These are phyloP conservation scores for Eimeria praecox DNA, from an alignment of 169 alveolate species.

Conservation along the genomic window DNA sequence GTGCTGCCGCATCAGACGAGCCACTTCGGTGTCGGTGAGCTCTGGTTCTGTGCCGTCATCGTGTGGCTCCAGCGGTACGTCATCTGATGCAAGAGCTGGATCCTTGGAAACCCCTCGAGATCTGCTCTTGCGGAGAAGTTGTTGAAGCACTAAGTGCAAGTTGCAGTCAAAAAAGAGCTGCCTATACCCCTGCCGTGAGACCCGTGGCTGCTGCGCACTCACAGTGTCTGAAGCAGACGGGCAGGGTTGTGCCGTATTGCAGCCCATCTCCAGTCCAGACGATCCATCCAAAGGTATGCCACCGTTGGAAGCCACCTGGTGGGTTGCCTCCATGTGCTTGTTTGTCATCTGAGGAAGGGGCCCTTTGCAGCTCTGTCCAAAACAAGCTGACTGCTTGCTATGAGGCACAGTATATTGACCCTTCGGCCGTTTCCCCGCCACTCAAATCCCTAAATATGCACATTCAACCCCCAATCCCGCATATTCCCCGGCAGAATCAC, in stretches of 20 bases:
- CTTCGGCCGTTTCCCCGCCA: background rate
- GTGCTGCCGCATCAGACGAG: conserved; percentile 66
- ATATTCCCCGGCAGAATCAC: background rate
- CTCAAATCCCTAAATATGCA: background rate
- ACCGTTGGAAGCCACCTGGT: background rate
- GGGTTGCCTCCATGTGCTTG: background rate
- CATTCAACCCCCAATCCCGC: background rate
- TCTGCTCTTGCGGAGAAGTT: background rate
- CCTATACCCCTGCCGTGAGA: conserved; percentile 23
- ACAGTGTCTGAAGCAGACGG: background rate
- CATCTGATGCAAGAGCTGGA: background rate
- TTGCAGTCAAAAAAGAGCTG: conserved; percentile 47
- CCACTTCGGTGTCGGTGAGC: conserved; percentile 52
- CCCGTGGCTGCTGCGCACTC: conserved; percentile 5
- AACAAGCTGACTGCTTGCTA: background rate
- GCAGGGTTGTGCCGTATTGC: background rate
- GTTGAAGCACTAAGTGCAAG: conserved; percentile 49
- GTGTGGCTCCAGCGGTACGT: background rate
- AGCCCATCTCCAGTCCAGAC: background rate
- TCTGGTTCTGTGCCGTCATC: background rate
- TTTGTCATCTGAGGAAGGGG: background rate
- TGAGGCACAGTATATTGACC: background rate
- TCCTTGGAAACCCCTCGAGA: background rate
- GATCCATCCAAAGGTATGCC: background rate
- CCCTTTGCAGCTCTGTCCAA: background rate